Evolutionary conservation across 2,329 filamentous ascomycete species (phyloP).

Genomic region (Ophiosphaerella korrae): DNA sequence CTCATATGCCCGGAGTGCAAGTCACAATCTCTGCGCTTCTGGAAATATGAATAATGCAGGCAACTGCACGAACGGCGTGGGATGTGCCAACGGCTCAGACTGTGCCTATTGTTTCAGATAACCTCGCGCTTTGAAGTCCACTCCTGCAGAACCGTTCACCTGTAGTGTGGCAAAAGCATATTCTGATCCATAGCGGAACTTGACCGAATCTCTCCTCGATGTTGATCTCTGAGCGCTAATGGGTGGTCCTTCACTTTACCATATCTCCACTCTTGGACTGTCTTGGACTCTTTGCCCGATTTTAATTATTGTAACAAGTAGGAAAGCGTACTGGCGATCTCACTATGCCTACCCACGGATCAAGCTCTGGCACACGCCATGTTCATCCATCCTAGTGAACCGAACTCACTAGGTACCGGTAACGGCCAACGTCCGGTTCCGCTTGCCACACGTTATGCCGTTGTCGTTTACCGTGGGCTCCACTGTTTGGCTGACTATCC

Average conservation of each 20-base stretch:
- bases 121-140: slow-evolving; percentile 14
- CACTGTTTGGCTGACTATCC: slow-evolving; percentile 24
- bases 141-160: slow-evolving; percentile 18
- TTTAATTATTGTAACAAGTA: slow-evolving; percentile 1
- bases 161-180: slow-evolving; percentile 18
- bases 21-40: neutral
- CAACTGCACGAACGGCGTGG: neutral
- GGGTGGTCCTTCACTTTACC: slow-evolving; percentile 8
- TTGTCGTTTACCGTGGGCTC: slow-evolving; percentile 23
- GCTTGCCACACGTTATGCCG: slow-evolving; percentile 27
- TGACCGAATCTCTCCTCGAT: slow-evolving; percentile 21
- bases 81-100: neutral
- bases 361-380: slow-evolving; percentile 25
- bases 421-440: slow-evolving; percentile 40
- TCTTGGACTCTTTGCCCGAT: slow-evolving; percentile 7
- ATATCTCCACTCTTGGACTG: neutral
- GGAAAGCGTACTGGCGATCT: slow-evolving; percentile 17
- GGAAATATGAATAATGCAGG: slow-evolving; percentile 1
- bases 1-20: neutral
- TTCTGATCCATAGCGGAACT: slow-evolving; percentile 8
- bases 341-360: slow-evolving; percentile 18
- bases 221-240: slow-evolving; percentile 25
- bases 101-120: slow-evolving; percentile 22
- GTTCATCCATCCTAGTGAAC: slow-evolving; percentile 17
- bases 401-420: neutral